Evolutionary conservation across 1,139 yeast genomes (phyloP), one percentile per base, ranked within the genome.

Genomic region (Yarrowia galli): DNA sequence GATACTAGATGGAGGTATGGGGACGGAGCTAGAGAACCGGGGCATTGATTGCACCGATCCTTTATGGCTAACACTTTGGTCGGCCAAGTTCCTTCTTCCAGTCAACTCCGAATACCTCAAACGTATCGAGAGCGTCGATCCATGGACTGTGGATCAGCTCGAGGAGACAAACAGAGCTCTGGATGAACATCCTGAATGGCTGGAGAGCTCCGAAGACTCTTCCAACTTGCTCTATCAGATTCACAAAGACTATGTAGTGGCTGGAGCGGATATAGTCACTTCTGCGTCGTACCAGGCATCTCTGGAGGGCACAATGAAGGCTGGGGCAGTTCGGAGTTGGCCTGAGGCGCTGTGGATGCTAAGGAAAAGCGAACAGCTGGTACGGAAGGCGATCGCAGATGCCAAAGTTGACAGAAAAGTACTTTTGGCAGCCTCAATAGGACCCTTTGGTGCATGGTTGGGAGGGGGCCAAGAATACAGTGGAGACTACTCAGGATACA

Each of bases 401-500:
- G 43, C 35, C 28, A 23, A 72, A 63, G 73, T 76, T 42, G 72
- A 71, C 22, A 22, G 64, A 1, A 71, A 73, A 51, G 75, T 36
- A 38, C 73, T 69, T 58, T 81, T 87, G 7, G 84, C 84, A 12
- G 92, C 88, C 0, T 85, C 89, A 12, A 75, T 88, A n/a, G 95
- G 93, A 0, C 92, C 95, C 0, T 89, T 85, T 73, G 93, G 92
- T 1, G 88, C 91, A 0, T 85, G 76, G 70, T 75, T 88, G 51
- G 86, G 88, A 32, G 82, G 86, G 71, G 92, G 92, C 0, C 81
- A 87, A 0, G 95, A 89, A 73, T 89, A 87, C 73, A 86, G 88
- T 2, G 93, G 93, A 0, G 79, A 83, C 43, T 89, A 89, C 73
- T 78, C 76, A 18, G 68, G 67, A 18, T 78, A 74, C 9, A 75